phyloP scores from a whole-genome alignment of 805 yeast genomes.

The Candida succiphila region DNA sequence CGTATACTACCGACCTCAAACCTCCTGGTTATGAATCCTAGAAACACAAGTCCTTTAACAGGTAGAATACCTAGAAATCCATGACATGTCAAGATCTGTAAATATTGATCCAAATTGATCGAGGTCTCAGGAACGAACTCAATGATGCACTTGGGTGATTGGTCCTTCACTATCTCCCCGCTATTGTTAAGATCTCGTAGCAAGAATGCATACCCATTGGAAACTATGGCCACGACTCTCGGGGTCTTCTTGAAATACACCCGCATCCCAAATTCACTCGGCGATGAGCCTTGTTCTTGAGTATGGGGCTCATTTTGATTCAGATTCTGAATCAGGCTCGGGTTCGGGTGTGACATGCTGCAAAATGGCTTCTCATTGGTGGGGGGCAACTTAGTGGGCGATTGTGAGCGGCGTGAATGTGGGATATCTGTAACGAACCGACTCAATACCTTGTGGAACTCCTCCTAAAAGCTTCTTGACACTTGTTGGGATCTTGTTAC shows the following conservation, averaged over 20 bases:
- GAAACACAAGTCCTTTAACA: slow-evolving; percentile 41
- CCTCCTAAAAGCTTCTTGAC: no score
- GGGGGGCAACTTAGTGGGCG: no score
- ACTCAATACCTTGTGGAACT: no score
- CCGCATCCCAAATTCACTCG: no score
- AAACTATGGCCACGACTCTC: slow-evolving; percentile 57
- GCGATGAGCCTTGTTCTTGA: no score
- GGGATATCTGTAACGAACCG: no score
- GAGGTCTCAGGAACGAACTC: slow-evolving; percentile 39
- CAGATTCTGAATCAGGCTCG: no score
- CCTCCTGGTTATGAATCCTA: slow-evolving; percentile 48
- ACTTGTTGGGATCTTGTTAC: no score
- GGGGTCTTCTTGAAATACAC: slow-evolving; percentile 56
- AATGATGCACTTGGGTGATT: slow-evolving; percentile 32
- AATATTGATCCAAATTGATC: slow-evolving; percentile 29
- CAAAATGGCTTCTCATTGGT: no score
- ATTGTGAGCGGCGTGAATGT: no score
- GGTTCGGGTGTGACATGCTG: no score
- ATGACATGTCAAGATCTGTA: slow-evolving; percentile 31
- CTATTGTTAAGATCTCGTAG: slow-evolving; percentile 37
- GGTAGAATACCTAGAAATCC: slow-evolving; percentile 58
- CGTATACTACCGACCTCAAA: slow-evolving; percentile 51
- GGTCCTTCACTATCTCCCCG: slow-evolving; percentile 13
- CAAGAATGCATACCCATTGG: slow-evolving; percentile 48
- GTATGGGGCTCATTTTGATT: no score